Conservation (phyloP, 805 yeast genomes). For the Tetrapisispora iriomotensis region DNA sequence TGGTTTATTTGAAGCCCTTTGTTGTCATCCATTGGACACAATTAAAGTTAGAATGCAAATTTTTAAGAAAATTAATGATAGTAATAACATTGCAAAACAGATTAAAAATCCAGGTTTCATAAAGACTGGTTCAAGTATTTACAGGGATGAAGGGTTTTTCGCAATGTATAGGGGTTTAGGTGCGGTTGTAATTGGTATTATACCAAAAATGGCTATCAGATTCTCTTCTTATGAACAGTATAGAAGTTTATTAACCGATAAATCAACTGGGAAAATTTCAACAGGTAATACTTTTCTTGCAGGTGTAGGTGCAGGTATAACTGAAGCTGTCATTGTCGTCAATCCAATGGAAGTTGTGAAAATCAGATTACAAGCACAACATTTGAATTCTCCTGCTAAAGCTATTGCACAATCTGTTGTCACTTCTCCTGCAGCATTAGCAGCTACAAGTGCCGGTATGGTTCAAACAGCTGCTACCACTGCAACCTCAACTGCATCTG, state of each 20-base stretch:
- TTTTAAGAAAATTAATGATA: conserved; percentile 53
- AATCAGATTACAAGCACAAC: conserved; percentile 92
- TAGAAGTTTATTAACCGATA: conserved; percentile 55
- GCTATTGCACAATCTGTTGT: conserved; percentile 24
- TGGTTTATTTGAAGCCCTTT: conserved; percentile 92
- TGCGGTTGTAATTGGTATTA: conserved; percentile 94
- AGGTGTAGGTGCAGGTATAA: conserved; percentile 95
- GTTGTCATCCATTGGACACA: conserved; percentile 97
- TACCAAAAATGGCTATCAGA: conserved; percentile 96
- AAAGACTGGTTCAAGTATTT: conserved; percentile 70
- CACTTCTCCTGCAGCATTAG: neutral
- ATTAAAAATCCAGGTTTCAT: conserved; percentile 79
- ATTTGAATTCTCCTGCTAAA: conserved; percentile 34
- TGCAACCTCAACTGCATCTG: neutral
- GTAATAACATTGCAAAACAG: conserved; percentile 23
- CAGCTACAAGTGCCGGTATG: conserved; percentile 15
- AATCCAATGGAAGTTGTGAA: conserved; percentile 97
- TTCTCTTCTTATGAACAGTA: conserved; percentile 89
- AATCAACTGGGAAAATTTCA: conserved; percentile 51
- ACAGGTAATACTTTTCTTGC: conserved; percentile 75
- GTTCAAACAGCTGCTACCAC: neutral
- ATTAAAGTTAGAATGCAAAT: conserved; percentile 96
- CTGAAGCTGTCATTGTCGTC: conserved; percentile 90
- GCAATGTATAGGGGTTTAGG: conserved; percentile 93
- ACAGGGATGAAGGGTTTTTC: conserved; percentile 67